Percentiles rank a stretch among this genome's conserved stretches.
These are phyloP conservation scores for Blepharisma undulans DNA, from an alignment of 169 alveolate genomes.

Conservation along the genomic window DNA sequence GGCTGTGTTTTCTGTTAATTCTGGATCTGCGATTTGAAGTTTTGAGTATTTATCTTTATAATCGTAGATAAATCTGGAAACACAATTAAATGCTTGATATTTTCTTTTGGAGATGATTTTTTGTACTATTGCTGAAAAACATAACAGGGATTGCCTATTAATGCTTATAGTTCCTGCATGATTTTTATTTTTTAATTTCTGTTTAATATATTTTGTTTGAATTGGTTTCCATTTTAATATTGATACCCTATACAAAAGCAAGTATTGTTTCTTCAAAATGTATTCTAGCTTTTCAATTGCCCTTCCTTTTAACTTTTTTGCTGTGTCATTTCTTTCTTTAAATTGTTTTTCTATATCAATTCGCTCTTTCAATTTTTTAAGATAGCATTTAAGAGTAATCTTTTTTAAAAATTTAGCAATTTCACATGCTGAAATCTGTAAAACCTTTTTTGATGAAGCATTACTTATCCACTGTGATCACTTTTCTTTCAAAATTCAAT, in stretches of 20 bases:
- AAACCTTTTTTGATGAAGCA: not conserved
- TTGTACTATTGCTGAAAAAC: not conserved
- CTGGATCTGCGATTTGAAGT: not conserved
- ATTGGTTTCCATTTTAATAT: not conserved
- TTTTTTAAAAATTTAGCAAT: not conserved
- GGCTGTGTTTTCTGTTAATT: not conserved
- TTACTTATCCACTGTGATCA: not conserved
- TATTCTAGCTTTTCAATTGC: not conserved
- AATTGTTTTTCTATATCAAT: too few species aligned
- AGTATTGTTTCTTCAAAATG: not conserved
- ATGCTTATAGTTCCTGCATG: not conserved
- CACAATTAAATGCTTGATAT: not conserved
- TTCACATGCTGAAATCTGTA: not conserved
- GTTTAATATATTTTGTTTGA: too few species aligned
- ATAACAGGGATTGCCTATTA: not conserved
- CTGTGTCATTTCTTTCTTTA: not conserved
- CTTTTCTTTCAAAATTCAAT: not conserved
- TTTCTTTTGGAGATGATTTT: not conserved
- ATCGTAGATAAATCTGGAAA: not conserved
- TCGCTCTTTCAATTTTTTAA: not conserved
- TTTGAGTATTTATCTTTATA: not conserved
- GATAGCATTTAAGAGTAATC: not conserved
- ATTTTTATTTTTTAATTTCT: too few species aligned
- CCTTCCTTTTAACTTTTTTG: not conserved
- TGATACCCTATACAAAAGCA: not conserved